phyloP scores from a whole-genome alignment of 768 basidiomycete species.

The Fibroporia radiculosa region DNA sequence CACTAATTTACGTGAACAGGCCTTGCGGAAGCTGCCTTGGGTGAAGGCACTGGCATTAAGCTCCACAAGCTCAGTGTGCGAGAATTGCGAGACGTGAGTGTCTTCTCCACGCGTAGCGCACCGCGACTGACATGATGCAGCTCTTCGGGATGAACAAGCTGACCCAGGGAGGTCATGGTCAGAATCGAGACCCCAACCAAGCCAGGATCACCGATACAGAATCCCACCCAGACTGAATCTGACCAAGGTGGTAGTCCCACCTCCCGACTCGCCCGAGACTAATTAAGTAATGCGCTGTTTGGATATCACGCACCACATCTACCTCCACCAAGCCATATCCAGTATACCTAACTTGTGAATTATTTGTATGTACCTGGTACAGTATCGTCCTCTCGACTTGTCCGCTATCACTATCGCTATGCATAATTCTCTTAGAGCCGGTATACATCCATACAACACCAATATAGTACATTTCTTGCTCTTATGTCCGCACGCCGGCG shows the following conservation, averaged over 20 bases:
- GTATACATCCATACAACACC: background rate
- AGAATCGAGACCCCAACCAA: background rate
- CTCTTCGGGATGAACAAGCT: conserved; percentile 13
- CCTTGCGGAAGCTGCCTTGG: conserved; percentile 61
- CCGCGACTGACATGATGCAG: background rate
- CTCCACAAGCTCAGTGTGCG: conserved; percentile 61
- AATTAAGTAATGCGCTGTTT: too few relatives aligned
- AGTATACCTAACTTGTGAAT: background rate
- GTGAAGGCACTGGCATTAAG: conserved; percentile 56
- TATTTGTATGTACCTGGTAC: background rate
- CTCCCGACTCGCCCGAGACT: too few relatives aligned
- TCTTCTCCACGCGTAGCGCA: background rate
- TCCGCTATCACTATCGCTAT: background rate
- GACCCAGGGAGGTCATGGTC: background rate
- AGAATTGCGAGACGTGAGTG: conserved; percentile 54
- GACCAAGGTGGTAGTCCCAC: too few relatives aligned
- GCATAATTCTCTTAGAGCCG: background rate
- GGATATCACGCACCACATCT: too few relatives aligned
- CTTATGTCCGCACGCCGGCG: background rate
- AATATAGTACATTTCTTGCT: background rate
- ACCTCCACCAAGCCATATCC: too few relatives aligned
- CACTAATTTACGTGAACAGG: conserved; percentile 20
- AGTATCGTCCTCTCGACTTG: background rate
- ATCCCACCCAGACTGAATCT: too few relatives aligned
- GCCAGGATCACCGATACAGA: background rate